Base-by-base conservation (phyloP, 352 stramenopile genomes). In the Phytophthora pinifolia region DNA sequence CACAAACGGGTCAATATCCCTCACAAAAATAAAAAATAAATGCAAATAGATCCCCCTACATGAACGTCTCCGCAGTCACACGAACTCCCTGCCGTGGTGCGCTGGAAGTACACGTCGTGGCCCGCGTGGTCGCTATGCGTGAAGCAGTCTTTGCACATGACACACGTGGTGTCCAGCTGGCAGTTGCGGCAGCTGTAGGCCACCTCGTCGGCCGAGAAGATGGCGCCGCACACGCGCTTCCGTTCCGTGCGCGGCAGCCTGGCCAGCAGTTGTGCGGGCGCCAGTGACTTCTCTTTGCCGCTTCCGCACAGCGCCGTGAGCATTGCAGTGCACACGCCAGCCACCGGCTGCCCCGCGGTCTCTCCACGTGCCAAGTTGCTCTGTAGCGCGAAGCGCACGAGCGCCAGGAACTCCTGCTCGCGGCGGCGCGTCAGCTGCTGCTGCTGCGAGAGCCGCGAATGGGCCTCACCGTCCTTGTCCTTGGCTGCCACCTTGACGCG, bases 121-220 rank as follows among this genome's bases (percentile, higher is more conserved):
- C 83, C 86, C 1, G 69, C 67, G 44, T 93, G 83, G 20, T 93
- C 74, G 27, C 86, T 90, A 30, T 86, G 67, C 37, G 81, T 86
- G 55, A 94, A 95, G 56, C 86, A 95, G 22, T 91, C 79, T 54
- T 90, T 88, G 58, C 86, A 95, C 51, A 88, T 93, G 25, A 93
- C 85, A 45, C 83, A 93, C 17, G 85, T 91, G 35, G 83, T 85
- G 51, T 95, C 85, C 7, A 92, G 55, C 48, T 95, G 83, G 67
- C 85, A 95, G 56, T 92, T 86, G 47, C 85, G 85, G 56, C 85
- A 95, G 54, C 85, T 95, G 65, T 95, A 95, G 31, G 83, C 78
- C 39, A 95, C 86, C 66, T 95, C 85, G 46, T 95, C 85, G 31
- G 83, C 78, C 41, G 79, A 76, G 49, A 95, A 95, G 50, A 95